phyloP scores from a whole-genome alignment of 495 filamentous ascomycete species.

The Aspergillus diversus region DNA sequence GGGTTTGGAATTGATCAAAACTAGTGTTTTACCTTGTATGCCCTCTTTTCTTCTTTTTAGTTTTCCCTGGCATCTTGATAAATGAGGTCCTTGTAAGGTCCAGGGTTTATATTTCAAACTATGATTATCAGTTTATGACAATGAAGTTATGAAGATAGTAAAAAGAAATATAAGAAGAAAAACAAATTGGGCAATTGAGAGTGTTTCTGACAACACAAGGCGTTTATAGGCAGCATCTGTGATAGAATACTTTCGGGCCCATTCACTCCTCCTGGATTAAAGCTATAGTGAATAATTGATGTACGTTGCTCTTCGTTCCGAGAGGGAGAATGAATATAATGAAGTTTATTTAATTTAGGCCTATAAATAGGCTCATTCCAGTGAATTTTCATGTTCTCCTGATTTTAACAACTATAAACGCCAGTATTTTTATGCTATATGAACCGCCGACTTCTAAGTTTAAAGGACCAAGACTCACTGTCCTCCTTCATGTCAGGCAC shows the following conservation, averaged over 20 bases:
- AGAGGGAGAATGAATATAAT: not conserved
- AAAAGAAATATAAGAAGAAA: not conserved
- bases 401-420: no score
- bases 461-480: no score
- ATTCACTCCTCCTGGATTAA: not conserved
- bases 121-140: not conserved
- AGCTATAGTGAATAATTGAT: not conserved
- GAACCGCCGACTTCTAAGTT: no score
- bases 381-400: no score
- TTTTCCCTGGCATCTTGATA: conserved; percentile 7
- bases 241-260: not conserved
- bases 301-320: not conserved
- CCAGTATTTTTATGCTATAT: no score
- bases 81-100: not conserved
- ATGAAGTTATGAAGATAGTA: not conserved
- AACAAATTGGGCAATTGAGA: not conserved
- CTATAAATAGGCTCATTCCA: not conserved
- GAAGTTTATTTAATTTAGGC: not conserved
- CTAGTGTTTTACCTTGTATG: conserved; percentile 4
- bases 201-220: not conserved
- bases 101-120: not conserved
- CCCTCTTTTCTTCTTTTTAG: conserved; percentile 7
- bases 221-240: not conserved
- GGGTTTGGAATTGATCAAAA: not conserved
- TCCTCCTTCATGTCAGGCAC: no score